Conservation (phyloP, 345 rosid genomes). For the Theobroma cacao region DNA sequence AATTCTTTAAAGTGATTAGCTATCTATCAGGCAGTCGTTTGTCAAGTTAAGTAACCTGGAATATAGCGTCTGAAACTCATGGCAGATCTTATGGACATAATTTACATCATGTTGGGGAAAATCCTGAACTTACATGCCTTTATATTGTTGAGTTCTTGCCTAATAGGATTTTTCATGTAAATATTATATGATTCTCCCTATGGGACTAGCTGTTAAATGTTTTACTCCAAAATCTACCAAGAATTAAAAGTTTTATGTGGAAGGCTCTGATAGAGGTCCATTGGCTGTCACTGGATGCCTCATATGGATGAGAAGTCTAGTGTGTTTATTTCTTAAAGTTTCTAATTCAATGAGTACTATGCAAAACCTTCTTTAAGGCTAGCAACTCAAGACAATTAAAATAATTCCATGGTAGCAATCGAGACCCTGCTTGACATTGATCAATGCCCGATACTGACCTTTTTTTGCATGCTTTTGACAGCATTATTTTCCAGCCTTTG, state of each 20-base stretch:
- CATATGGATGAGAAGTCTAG: not conserved
- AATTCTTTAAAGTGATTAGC: too few species aligned
- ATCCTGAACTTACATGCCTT: not conserved
- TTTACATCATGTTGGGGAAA: not conserved
- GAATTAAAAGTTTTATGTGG: not conserved
- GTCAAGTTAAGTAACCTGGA: not conserved
- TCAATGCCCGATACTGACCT: not conserved
- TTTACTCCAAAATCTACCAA: not conserved
- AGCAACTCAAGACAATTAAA: not conserved
- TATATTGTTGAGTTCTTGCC: not conserved
- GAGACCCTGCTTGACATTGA: not conserved
- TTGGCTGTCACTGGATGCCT: not conserved
- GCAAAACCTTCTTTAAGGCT: not conserved
- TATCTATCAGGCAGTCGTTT: not conserved
- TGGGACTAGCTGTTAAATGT: not conserved
- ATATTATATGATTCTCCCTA: not conserved
- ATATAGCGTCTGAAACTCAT: not conserved
- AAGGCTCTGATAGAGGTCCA: not conserved
- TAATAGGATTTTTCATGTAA: not conserved
- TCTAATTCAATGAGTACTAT: not conserved
- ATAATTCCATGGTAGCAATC: not conserved
- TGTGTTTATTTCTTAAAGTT: not conserved
- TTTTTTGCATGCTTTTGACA: not conserved
- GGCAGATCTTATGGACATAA: not conserved
- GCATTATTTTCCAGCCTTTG: not conserved